phyloP scores from a whole-genome alignment of 768 basidiomycete genomes.

The Tricholomella constricta region DNA sequence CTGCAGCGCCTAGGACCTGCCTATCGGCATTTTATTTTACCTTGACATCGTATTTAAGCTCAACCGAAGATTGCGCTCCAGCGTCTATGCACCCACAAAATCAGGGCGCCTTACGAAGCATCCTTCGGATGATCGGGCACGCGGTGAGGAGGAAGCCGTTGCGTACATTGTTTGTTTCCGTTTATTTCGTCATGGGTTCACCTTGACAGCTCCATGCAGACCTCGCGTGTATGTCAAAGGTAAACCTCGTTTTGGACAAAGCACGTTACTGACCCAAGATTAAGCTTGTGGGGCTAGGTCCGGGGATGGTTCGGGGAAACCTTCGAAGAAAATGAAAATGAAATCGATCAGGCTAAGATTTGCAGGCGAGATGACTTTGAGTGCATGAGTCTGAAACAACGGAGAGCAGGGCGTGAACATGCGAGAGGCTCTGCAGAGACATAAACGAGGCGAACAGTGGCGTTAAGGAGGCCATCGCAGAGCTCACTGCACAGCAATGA shows the following conservation, averaged over 20 bases:
- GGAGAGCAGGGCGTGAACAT: too few relatives aligned
- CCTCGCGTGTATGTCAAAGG: background rate
- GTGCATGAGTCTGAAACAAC: too few relatives aligned
- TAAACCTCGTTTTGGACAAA: background rate
- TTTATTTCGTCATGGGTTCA: slow-evolving; percentile 4
- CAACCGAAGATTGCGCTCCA: too few relatives aligned
- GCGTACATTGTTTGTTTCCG: slow-evolving; percentile 3
- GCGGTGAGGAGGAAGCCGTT: background rate
- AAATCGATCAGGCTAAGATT: background rate
- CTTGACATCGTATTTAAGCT: too few relatives aligned
- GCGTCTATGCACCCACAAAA: too few relatives aligned
- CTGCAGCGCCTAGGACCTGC: too few relatives aligned
- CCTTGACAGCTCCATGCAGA: background rate
- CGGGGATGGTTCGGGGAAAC: background rate
- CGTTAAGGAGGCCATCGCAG: too few relatives aligned
- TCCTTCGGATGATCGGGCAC: background rate
- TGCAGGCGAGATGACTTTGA: too few relatives aligned
- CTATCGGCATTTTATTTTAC: too few relatives aligned
- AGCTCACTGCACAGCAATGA: too few relatives aligned
- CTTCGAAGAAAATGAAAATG: background rate
- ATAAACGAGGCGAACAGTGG: too few relatives aligned
- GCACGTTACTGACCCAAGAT: background rate
- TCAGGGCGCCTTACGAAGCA: background rate
- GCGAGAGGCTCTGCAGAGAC: too few relatives aligned
- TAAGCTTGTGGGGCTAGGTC: background rate